Evolutionary conservation across 305 asterid species (phyloP).

Genomic region (Fraxinus velutina): DNA sequence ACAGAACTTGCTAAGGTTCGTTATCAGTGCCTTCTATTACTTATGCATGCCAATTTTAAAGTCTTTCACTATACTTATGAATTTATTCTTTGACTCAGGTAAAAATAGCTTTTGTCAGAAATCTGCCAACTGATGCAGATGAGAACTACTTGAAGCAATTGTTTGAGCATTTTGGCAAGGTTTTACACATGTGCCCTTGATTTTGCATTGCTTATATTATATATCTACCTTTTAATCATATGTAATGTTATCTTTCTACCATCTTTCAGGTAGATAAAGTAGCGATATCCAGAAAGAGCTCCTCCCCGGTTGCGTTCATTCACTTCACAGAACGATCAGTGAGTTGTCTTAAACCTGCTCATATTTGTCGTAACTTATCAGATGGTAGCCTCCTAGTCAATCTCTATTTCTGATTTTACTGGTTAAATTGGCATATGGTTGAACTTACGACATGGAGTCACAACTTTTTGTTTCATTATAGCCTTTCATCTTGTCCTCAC

Average conservation of each 20-base stretch:
- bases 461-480: not conserved
- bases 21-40: conserved; percentile 11
- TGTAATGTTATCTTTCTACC: conserved; percentile 19
- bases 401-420: conserved; percentile 12
- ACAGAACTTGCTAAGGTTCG: conserved; percentile 71
- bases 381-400: conserved; percentile 1
- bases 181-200: conserved; percentile 24
- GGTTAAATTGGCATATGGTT: not conserved
- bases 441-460: not conserved
- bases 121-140: conserved; percentile 66
- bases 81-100: conserved; percentile 49
- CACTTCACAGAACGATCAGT: conserved; percentile 71
- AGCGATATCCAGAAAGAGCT: conserved; percentile 57
- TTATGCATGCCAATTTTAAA: conserved; percentile 8
- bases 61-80: conserved; percentile 18
- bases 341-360: conserved; percentile 34
- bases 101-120: conserved; percentile 73
- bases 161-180: conserved; percentile 88
- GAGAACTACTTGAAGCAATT: conserved; percentile 66
- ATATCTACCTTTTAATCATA: conserved; percentile 21
- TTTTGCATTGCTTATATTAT: conserved; percentile 7
- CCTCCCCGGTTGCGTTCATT: conserved; percentile 67
- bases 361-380: conserved; percentile 4
- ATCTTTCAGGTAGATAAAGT: conserved; percentile 80
- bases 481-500: not conserved